A percentile compares a stretch with the other conserved stretches of the same genome.
Conservation (phyloP, 2,329 filamentous ascomycete genomes). For the Epichloe gansuensis region DNA sequence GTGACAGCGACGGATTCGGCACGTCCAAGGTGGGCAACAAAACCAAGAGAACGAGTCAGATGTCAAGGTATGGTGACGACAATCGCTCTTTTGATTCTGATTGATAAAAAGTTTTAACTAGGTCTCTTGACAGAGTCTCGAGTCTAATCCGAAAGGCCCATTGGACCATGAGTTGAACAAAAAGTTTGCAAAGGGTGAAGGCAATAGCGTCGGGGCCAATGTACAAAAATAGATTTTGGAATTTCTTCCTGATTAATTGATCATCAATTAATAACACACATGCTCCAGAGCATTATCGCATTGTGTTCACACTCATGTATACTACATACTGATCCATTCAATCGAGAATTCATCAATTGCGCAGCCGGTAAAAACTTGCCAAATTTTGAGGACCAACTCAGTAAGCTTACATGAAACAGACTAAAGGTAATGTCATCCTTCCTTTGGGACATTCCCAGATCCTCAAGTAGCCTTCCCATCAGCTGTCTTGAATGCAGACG, state of each 20-base stretch:
- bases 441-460: background rate
- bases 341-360: background rate
- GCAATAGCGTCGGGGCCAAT: slow-evolving; percentile 5
- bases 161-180: slow-evolving; percentile 49
- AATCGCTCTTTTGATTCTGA: background rate
- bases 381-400: background rate
- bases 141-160: slow-evolving; percentile 53
- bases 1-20: slow-evolving; percentile 44
- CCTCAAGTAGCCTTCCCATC: slow-evolving; percentile 14
- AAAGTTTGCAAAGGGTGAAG: slow-evolving; percentile 43
- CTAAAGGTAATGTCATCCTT: background rate
- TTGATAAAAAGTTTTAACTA: background rate
- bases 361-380: background rate
- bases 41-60: slow-evolving; percentile 38
- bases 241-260: no score
- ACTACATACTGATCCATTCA: no score
- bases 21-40: slow-evolving; percentile 43
- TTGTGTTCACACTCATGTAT: background rate
- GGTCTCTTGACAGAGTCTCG: slow-evolving; percentile 29
- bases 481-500: slow-evolving; percentile 13
- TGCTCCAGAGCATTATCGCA: background rate
- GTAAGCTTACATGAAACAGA: background rate
- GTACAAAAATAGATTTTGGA: slow-evolving; percentile 2
- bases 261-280: no score
- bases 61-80: slow-evolving; percentile 30